These are phyloP conservation scores for Exophiala alcalophila DNA, from an alignment of 2,329 filamentous ascomycete genomes.

Conservation along the genomic window DNA sequence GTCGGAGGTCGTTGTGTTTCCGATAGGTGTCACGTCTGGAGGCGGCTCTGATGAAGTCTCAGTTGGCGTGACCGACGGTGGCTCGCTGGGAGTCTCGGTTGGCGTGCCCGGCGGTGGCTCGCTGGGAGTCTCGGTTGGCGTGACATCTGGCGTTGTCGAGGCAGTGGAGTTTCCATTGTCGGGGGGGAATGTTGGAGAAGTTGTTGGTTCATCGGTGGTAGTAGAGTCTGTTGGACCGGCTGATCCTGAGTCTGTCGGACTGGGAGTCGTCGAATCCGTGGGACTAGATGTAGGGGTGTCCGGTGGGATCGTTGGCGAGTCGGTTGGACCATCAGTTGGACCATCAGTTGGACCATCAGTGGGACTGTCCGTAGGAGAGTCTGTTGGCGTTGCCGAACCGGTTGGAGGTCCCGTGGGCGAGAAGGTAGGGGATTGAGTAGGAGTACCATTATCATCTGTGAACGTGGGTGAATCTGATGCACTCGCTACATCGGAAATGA, in stretches of 20 bases:
- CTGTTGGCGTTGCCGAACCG: slow-evolving; percentile 6
- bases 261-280: slow-evolving; percentile 3
- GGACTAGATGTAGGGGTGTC: background rate
- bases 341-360: slow-evolving; percentile 12
- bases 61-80: slow-evolving; percentile 26
- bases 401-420: slow-evolving; percentile 10
- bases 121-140: slow-evolving; percentile 2
- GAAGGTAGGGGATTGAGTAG: slow-evolving; percentile 11
- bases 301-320: slow-evolving; percentile 29
- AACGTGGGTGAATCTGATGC: background rate
- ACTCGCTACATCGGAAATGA: slow-evolving; percentile 7
- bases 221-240: background rate
- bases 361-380: slow-evolving; percentile 5
- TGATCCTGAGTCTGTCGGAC: slow-evolving; percentile 6
- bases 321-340: slow-evolving; percentile 17
- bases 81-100: slow-evolving; percentile 17
- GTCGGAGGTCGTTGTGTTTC: slow-evolving; percentile 9
- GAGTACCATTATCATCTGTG: slow-evolving; percentile 5
- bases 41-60: slow-evolving; percentile 25
- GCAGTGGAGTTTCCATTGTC: slow-evolving; percentile 5
- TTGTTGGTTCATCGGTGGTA: background rate
- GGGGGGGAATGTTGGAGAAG: background rate
- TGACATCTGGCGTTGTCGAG: slow-evolving; percentile 5
- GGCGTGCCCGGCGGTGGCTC: slow-evolving; percentile 4
- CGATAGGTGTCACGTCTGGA: slow-evolving; percentile 16